Conservation (phyloP, 225 moss, liverwort and hornwort genomes). For the Pseudoscleropodium purum region DNA sequence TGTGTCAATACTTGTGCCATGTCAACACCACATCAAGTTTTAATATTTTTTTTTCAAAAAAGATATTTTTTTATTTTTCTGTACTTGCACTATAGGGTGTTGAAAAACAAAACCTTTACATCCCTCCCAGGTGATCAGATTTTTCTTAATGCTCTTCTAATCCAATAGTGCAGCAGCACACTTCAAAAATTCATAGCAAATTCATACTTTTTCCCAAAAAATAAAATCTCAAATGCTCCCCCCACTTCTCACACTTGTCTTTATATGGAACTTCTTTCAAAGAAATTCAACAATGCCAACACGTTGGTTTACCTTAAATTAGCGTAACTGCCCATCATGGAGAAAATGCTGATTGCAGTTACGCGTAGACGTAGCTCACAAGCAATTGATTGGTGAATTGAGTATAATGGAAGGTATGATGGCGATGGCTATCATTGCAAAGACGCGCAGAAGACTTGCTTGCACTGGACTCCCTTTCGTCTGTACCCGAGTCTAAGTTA, state of each 20-base stretch:
- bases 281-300: background rate
- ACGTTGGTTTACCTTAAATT: background rate
- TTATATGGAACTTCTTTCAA: too few species aligned
- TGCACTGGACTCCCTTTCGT: background rate
- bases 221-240: too few species aligned
- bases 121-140: too few species aligned
- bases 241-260: background rate
- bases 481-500: background rate
- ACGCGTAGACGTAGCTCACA: background rate
- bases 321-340: background rate
- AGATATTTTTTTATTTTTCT: too few species aligned
- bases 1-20: too few species aligned
- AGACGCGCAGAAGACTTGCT: background rate
- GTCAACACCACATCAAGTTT: too few species aligned
- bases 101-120: too few species aligned
- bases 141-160: too few species aligned
- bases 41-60: too few species aligned
- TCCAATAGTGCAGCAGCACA: too few species aligned
- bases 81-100: too few species aligned
- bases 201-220: background rate
- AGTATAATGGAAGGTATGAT: background rate
- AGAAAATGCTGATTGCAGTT: background rate
- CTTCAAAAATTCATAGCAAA: background rate
- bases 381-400: background rate
- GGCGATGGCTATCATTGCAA: background rate